Conservation (phyloP, 1,139 yeast genomes). For the Sugiyamaella novakii region DNA sequence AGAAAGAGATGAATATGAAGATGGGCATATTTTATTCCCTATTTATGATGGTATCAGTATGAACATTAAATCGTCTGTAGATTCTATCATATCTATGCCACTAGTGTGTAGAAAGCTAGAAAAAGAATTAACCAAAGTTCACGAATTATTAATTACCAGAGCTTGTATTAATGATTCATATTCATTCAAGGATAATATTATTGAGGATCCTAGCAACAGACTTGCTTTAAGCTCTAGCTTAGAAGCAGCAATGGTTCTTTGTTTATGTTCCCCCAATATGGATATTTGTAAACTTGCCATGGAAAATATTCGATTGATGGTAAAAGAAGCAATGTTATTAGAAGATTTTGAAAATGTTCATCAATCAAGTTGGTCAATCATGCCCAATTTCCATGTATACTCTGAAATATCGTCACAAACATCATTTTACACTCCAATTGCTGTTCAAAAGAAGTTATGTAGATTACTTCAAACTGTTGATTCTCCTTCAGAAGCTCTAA, state of each 20-base stretch:
- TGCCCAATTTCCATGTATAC: constrained; percentile 45
- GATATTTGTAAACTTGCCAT: constrained; percentile 58
- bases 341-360: constrained; percentile 33
- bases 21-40: constrained; percentile 21
- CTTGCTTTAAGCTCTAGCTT: constrained; percentile 39
- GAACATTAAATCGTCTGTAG: constrained; percentile 22
- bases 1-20: constrained; percentile 1
- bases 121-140: constrained; percentile 27
- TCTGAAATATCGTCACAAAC: constrained; percentile 58
- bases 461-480: constrained; percentile 56
- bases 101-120: constrained; percentile 22
- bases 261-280: constrained; percentile 59
- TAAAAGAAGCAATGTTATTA: constrained; percentile 44
- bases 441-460: constrained; percentile 68
- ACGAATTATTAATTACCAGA: constrained; percentile 30
- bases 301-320: constrained; percentile 51
- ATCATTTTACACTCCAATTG: constrained; percentile 67
- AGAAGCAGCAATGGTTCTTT: constrained; percentile 53
- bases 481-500: constrained; percentile 60
- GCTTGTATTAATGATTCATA: constrained; percentile 32
- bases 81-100: constrained; percentile 19
- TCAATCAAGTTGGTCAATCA: constrained; percentile 35
- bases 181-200: constrained; percentile 35
- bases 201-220: constrained; percentile 37
- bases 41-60: constrained; percentile 26